These are phyloP conservation scores for Xylaria sp. DNA, from an alignment of 2,329 filamentous ascomycete species.

Conservation along the genomic window DNA sequence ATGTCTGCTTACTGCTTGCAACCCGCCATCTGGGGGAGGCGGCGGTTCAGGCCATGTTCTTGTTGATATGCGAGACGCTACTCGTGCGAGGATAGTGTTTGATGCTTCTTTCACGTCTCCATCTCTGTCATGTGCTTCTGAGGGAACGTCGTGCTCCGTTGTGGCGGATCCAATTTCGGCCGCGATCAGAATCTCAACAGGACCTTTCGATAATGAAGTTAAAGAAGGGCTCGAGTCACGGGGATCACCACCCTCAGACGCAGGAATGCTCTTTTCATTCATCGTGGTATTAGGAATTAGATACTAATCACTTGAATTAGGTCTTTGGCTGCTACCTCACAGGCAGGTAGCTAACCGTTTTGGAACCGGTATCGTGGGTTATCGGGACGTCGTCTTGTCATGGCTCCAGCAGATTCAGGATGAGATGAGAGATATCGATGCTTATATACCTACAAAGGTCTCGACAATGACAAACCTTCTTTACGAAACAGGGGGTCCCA, in stretches of 20 bases:
- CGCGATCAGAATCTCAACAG: slow-evolving; percentile 8
- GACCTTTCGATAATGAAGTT: slow-evolving; percentile 13
- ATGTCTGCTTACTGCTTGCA: slow-evolving; percentile 22
- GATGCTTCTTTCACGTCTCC: slow-evolving; percentile 26
- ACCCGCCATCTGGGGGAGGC: slow-evolving; percentile 31
- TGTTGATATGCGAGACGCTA: slow-evolving; percentile 30
- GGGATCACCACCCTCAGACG: slow-evolving; percentile 15
- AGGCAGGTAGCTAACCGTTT: not conserved
- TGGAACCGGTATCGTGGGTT: too few species aligned
- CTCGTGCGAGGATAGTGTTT: slow-evolving; percentile 29
- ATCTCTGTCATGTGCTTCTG: slow-evolving; percentile 10
- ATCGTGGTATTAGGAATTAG: slow-evolving; percentile 17
- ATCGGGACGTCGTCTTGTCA: too few species aligned
- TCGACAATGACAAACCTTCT: too few species aligned
- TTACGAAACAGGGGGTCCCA: too few species aligned
- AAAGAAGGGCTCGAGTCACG: slow-evolving; percentile 17
- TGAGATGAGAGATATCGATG: too few species aligned
- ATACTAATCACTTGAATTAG: slow-evolving; percentile 10
- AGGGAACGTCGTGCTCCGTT: not conserved
- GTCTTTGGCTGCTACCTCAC: slow-evolving; percentile 6
- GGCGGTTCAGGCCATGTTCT: slow-evolving; percentile 29
- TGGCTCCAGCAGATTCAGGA: too few species aligned
- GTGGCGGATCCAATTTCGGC: slow-evolving; percentile 6
- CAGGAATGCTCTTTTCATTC: slow-evolving; percentile 20
- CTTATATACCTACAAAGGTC: too few species aligned